These are phyloP conservation scores for Inga oerstediana DNA, from an alignment of 306 rosid genomes.

Conservation along the genomic window DNA sequence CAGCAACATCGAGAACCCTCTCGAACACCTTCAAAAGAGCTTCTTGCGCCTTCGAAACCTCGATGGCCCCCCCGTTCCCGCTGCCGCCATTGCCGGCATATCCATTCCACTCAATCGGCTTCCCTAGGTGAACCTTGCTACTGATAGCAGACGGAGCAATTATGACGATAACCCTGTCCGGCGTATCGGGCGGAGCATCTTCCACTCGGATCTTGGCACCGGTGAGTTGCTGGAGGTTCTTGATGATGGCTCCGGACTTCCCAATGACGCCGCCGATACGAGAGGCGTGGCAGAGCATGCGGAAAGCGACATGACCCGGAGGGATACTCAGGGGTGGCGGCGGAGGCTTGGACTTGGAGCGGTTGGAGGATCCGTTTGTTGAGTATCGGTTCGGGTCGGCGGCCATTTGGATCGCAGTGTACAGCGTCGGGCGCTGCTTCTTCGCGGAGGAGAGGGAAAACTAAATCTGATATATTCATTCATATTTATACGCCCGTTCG, in stretches of 20 bases:
- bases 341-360: conserved; percentile 37
- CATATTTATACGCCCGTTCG: neutral
- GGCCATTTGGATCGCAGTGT: conserved; percentile 21
- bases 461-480: neutral
- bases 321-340: conserved; percentile 38
- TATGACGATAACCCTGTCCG: conserved; percentile 69
- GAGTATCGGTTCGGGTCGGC: conserved; percentile 32
- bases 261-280: conserved; percentile 92
- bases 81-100: neutral
- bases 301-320: conserved; percentile 63
- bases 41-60: conserved; percentile 69
- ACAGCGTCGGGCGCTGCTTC: conserved; percentile 29
- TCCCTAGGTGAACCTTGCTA: conserved; percentile 5
- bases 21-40: conserved; percentile 87
- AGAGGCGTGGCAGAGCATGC: conserved; percentile 92
- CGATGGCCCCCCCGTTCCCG: conserved; percentile 24
- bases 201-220: conserved; percentile 79
- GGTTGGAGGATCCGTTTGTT: conserved; percentile 47
- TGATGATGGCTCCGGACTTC: conserved; percentile 71
- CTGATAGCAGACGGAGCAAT: conserved; percentile 38
- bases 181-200: conserved; percentile 61
- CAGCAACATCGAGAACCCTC: conserved; percentile 82
- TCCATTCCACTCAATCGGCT: neutral
- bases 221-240: conserved; percentile 71
- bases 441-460: conserved; percentile 46